Conservation (phyloP, 2,329 filamentous ascomycete species). For the Monosporascus sp. region DNA sequence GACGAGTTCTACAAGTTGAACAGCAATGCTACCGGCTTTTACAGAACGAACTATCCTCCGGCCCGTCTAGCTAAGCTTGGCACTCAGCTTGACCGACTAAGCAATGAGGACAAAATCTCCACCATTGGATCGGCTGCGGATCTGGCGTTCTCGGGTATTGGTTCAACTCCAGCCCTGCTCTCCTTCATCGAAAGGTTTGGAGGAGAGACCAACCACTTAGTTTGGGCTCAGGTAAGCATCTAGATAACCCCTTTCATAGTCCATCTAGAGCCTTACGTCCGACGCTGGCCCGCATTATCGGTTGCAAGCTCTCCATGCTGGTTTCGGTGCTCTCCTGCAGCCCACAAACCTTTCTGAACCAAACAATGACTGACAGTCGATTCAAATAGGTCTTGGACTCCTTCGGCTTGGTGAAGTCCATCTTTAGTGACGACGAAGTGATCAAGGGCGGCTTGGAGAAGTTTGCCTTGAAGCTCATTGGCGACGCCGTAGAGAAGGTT, state of each 20-base stretch:
- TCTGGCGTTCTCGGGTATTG: conserved; percentile 80
- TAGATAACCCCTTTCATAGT: background rate
- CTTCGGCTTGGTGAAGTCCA: conserved; percentile 70
- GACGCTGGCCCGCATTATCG: no score
- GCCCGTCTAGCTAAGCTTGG: conserved; percentile 75
- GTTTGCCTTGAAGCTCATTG: conserved; percentile 73
- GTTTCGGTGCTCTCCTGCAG: no score
- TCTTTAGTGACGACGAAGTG: conserved; percentile 72
- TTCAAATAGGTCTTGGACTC: conserved; percentile 49
- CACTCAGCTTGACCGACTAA: conserved; percentile 68
- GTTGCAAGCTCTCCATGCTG: no score
- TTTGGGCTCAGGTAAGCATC: conserved; percentile 70
- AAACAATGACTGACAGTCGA: background rate
- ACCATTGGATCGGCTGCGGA: conserved; percentile 86
- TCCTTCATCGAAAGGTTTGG: conserved; percentile 82
- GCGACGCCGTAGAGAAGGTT: conserved; percentile 68
- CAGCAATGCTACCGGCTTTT: conserved; percentile 80
- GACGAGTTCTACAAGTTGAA: conserved; percentile 92
- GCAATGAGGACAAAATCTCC: conserved; percentile 85
- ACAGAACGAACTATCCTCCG: conserved; percentile 90
- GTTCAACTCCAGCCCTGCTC: conserved; percentile 74
- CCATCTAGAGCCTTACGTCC: no score
- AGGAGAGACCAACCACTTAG: conserved; percentile 76
- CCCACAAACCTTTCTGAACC: background rate
- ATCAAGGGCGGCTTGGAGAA: conserved; percentile 69